Conservation (phyloP, 768 basidiomycete species). For the Mrakia frigida region DNA sequence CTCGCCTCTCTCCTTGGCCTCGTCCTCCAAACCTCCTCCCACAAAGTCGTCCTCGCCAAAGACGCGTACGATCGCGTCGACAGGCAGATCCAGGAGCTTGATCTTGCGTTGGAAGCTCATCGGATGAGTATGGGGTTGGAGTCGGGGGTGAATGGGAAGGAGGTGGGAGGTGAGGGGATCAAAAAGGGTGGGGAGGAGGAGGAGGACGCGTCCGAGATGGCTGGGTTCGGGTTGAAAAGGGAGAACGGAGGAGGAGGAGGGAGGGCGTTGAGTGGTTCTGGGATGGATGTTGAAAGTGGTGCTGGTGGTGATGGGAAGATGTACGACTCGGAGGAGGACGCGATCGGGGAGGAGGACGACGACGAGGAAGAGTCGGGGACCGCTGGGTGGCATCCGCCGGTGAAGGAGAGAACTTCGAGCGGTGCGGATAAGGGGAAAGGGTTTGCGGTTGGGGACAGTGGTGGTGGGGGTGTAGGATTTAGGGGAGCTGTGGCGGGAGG, state of each 20-base stretch:
- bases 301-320: background rate
- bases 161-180: background rate
- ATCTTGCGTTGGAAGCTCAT: conserved; percentile 34
- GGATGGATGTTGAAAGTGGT: background rate
- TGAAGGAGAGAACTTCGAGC: background rate
- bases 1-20: conserved; percentile 33
- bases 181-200: no score
- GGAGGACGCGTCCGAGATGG: no score
- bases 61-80: conserved; percentile 44
- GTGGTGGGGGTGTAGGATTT: no score
- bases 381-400: background rate
- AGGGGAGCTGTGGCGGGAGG: no score
- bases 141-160: background rate
- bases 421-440: background rate
- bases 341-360: background rate
- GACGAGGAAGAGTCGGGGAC: background rate
- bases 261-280: background rate
- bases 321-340: background rate
- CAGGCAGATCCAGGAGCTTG: conserved; percentile 44
- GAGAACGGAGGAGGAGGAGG: background rate
- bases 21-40: conserved; percentile 42
- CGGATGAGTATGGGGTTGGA: background rate
- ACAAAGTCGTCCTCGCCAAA: conserved; percentile 43
- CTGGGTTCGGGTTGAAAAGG: background rate
- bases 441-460: no score